Conservation (phyloP, 2,329 filamentous ascomycete genomes). For the Sarocladium kiliense region DNA sequence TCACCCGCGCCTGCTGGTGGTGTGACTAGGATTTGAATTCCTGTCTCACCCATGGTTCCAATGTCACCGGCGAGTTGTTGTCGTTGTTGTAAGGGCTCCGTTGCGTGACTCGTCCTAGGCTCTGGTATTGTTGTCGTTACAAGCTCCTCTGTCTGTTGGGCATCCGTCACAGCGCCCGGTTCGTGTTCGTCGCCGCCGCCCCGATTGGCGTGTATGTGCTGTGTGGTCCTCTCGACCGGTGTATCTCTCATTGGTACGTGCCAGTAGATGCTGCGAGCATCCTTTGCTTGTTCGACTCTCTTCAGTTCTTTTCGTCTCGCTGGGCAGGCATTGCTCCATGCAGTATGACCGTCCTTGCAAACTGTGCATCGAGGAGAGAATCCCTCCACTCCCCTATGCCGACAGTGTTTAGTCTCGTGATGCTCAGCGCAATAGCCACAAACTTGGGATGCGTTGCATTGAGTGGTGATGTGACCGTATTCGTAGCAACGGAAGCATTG, state of each 20-base stretch:
- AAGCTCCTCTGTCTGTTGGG: neutral
- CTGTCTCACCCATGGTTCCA: neutral
- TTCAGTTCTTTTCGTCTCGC: slow-evolving; percentile 18
- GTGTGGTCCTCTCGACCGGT: slow-evolving; percentile 15
- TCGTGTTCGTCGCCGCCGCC: neutral
- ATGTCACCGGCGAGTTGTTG: neutral
- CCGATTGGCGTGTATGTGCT: slow-evolving; percentile 15
- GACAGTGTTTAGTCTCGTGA: too few relatives aligned
- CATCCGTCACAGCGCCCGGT: neutral
- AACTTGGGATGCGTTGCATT: slow-evolving; percentile 15
- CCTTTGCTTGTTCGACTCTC: too few relatives aligned
- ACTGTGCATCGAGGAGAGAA: slow-evolving; percentile 17
- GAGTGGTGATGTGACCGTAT: slow-evolving; percentile 15
- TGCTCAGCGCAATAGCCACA: slow-evolving; percentile 21
- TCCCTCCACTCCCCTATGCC: too few relatives aligned
- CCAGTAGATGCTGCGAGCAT: too few relatives aligned
- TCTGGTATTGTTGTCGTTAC: neutral
- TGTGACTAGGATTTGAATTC: neutral
- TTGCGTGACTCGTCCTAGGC: neutral
- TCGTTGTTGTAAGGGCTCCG: neutral
- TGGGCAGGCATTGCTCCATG: slow-evolving; percentile 21
- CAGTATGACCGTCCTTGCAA: slow-evolving; percentile 20
- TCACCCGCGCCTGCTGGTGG: neutral
- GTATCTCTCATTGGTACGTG: too few relatives aligned
- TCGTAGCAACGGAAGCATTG: slow-evolving; percentile 20